Evolutionary conservation across 208 protist species (phyloP).

Genomic region (Acanthamoeba triangularis): DNA sequence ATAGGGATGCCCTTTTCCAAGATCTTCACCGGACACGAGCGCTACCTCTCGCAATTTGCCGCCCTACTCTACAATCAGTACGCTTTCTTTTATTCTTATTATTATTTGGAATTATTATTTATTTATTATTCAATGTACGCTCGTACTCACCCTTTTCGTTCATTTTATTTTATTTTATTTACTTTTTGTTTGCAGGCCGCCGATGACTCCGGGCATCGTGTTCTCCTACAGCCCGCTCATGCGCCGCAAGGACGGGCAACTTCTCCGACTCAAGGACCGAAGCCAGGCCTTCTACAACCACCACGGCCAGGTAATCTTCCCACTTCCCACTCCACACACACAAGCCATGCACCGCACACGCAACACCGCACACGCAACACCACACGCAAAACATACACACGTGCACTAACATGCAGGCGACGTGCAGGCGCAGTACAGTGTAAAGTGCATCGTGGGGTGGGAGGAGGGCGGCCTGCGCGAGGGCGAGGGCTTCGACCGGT

Average conservation of each 20-base stretch:
- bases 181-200: background rate
- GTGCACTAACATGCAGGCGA: too few relatives aligned
- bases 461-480: background rate
- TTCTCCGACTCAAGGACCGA: background rate
- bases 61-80: background rate
- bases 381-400: too few relatives aligned
- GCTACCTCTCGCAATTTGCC: background rate
- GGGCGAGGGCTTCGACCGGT: slow-evolving; percentile 28
- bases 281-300: background rate
- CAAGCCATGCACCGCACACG: too few relatives aligned
- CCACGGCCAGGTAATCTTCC: background rate
- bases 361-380: too few relatives aligned
- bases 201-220: background rate
- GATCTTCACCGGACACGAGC: background rate
- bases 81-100: background rate
- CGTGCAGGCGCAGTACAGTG: background rate
- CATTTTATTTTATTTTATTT: background rate
- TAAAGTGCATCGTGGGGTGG: background rate
- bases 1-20: background rate
- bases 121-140: background rate
- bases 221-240: background rate
- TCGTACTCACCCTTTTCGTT: background rate
- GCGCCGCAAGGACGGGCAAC: background rate
- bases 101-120: too few relatives aligned
- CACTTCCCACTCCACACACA: background rate